Base-by-base conservation (phyloP, 768 basidiomycete species). In the Lactifluus pinguis region DNA sequence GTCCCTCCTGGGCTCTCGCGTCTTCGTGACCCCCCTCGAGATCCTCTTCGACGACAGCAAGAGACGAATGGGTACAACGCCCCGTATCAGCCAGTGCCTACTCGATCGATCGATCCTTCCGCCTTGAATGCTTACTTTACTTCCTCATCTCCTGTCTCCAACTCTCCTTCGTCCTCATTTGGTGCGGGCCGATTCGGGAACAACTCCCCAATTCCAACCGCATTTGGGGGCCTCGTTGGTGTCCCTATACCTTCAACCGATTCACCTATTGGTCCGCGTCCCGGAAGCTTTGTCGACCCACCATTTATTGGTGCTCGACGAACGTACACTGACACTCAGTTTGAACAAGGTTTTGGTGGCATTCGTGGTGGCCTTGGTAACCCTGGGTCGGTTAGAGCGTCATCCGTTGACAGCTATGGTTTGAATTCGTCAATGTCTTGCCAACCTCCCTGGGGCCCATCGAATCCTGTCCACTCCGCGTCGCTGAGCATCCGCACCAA, bases 121-220 rank as follows among this genome's bases (percentile, higher is more conserved):
- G 79, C 84, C n/a, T 69, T 89, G 59, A 87, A 90, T 67, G 77
- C 81, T 1, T 85, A 82, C 70, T 62, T 82, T 32, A 75, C 73
- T 48, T 73, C 76, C 42, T 77, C 78, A 11, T 84, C 87, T 32
- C 77, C 76, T 68, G 75, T 79, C 36, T 80, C 85, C 15, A 84
- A 86, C 61, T 89, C 89, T 9, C 86, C 87, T 3, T 80, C 85
- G 2, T 89, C 89, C 2, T 86, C 87, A 4, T 79, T 88, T 47
- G 80, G 85, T 61, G 81, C 77, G 32, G 81, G 79, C 34, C 74
- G 83, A 63, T 86, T 87, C 69, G 77, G 80, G 49, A 81, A 83
- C 64, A 78, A 76, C 19, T 89, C 88, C 36, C 88, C 89, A 0
- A 89, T 90, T 71, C 79, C 81, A n/a, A 70, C 77, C 30, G 73